phyloP scores from a whole-genome alignment of 73 alveolate genomes.

The Paramecium biaurelia region DNA sequence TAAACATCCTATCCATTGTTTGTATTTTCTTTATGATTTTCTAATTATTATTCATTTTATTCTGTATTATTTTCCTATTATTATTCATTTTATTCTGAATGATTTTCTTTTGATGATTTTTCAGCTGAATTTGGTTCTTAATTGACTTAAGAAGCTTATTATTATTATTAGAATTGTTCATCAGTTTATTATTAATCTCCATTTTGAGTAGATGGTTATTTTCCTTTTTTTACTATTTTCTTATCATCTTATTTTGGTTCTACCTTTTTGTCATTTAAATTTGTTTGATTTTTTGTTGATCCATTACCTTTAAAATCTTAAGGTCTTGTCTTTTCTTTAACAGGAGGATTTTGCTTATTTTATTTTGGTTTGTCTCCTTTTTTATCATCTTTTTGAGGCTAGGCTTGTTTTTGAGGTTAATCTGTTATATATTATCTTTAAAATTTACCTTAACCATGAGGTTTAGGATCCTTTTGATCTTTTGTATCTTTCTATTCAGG shows the following conservation, averaged over 20 bases:
- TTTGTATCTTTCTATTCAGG: slow-evolving; percentile 2
- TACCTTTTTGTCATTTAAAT: background rate
- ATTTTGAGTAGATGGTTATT: background rate
- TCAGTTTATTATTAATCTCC: background rate
- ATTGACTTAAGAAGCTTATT: background rate
- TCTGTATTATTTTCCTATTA: background rate
- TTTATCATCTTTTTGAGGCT: background rate
- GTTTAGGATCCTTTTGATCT: background rate
- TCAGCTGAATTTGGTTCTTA: background rate
- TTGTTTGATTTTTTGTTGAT: background rate
- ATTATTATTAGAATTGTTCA: background rate
- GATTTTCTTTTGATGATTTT: background rate
- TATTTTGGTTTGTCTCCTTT: background rate
- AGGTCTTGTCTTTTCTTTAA: background rate
- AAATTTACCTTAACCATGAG: background rate
- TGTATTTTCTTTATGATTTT: background rate
- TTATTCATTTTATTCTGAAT: background rate
- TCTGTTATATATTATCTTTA: background rate
- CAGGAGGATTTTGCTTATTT: background rate
- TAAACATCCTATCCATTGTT: background rate
- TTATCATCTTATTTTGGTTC: background rate
- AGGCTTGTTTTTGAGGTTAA: background rate
- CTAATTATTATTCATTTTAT: background rate
- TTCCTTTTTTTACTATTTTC: slow-evolving; percentile 3
- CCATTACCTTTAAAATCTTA: background rate